Conservation (phyloP, 768 basidiomycete species). For the Bullera alba region DNA sequence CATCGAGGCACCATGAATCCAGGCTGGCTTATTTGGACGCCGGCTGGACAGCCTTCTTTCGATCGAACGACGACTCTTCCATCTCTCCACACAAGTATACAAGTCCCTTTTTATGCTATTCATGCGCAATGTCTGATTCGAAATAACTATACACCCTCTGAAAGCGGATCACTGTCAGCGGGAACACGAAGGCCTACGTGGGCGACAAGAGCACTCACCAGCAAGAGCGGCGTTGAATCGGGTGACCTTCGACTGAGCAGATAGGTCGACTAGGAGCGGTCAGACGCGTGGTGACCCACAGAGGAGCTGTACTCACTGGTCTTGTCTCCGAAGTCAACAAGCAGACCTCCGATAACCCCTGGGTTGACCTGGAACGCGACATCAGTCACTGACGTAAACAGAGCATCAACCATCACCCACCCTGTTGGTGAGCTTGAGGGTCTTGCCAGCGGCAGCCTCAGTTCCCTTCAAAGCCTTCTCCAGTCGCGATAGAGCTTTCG, state of each 20-base stretch:
- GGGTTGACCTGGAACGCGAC: conserved; percentile 69
- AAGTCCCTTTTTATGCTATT: conserved; percentile 5
- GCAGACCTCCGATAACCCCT: conserved; percentile 78
- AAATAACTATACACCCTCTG: conserved; percentile 32
- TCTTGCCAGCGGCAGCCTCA: conserved; percentile 79
- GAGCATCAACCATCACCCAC: conserved; percentile 49
- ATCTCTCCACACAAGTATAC: no score
- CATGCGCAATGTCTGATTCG: not conserved
- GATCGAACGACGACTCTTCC: no score
- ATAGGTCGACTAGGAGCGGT: conserved; percentile 63
- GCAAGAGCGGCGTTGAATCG: conserved; percentile 84
- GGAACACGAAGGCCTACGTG: not conserved
- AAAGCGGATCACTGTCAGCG: not conserved
- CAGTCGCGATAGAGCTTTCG: conserved; percentile 64
- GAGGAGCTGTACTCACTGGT: conserved; percentile 51
- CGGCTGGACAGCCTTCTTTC: no score
- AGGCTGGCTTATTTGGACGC: no score
- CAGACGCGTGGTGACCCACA: conserved; percentile 2
- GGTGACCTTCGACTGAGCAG: conserved; percentile 85
- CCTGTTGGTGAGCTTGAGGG: conserved; percentile 85
- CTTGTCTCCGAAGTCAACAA: conserved; percentile 97
- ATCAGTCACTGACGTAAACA: conserved; percentile 6
- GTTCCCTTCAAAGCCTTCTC: conserved; percentile 81
- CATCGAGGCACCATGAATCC: no score
- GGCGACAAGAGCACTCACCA: conserved; percentile 52